These are phyloP conservation scores for Striga asiatica DNA, from an alignment of 257 asterid genomes.

Conservation along the genomic window DNA sequence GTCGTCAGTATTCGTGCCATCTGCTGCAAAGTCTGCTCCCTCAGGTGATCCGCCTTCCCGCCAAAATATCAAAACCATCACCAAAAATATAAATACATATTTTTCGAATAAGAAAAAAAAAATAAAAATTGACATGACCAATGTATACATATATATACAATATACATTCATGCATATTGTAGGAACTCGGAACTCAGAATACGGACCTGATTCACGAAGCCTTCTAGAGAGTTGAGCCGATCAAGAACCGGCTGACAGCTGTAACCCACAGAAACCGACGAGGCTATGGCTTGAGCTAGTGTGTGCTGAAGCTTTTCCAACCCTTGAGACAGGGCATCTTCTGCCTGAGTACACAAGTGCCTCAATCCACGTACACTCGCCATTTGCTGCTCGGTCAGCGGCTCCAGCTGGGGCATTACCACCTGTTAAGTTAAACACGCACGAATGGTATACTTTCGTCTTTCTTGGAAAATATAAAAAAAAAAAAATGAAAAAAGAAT, in stretches of 20 bases:
- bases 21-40: slow-evolving; percentile 79
- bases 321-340: slow-evolving; percentile 87
- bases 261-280: slow-evolving; percentile 43
- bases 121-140: no score
- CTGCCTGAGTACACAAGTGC: slow-evolving; percentile 86
- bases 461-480: no score
- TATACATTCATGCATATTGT: not conserved
- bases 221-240: slow-evolving; percentile 59
- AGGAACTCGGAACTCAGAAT: no score
- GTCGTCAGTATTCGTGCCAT: slow-evolving; percentile 66
- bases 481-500: no score
- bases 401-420: slow-evolving; percentile 62
- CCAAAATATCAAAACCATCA: no score
- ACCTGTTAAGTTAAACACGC: no score
- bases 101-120: no score
- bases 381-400: slow-evolving; percentile 51
- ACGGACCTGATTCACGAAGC: slow-evolving; percentile 61
- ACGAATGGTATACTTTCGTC: no score
- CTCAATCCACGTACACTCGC: slow-evolving; percentile 35
- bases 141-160: not conserved
- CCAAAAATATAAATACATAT: no score
- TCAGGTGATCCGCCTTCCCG: slow-evolving; percentile 94
- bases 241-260: slow-evolving; percentile 53
- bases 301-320: slow-evolving; percentile 86
- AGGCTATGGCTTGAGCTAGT: slow-evolving; percentile 57